Conservation (phyloP, 768 basidiomycete genomes). For the Chiua virens region DNA sequence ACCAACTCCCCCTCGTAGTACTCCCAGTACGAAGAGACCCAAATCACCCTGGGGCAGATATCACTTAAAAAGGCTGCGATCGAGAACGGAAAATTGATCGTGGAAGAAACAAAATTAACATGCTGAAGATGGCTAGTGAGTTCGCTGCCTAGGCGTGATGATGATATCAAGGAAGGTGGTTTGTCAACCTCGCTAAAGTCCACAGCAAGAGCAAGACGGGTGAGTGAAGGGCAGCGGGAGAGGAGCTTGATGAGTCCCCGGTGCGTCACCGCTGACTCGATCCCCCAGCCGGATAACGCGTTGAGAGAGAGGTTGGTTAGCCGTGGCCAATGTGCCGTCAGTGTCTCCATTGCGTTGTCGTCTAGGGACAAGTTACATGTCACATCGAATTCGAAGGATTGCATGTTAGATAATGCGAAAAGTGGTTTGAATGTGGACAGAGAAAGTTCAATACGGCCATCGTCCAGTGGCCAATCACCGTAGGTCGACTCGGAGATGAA, state of each 20-base stretch:
- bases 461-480: no score
- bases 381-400: conserved; percentile 15
- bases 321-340: conserved; percentile 23
- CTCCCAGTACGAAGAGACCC: no score
- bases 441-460: background rate
- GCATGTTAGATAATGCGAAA: conserved; percentile 12
- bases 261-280: conserved; percentile 16
- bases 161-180: background rate
- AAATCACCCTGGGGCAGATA: conserved; percentile 15
- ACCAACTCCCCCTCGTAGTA: background rate
- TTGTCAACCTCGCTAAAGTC: conserved; percentile 22
- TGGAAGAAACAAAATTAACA: conserved; percentile 23
- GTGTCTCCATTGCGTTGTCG: conserved; percentile 15
- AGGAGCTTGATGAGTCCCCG: conserved; percentile 22
- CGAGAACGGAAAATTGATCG: conserved; percentile 12
- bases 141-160: conserved; percentile 6
- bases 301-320: conserved; percentile 21
- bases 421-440: conserved; percentile 21
- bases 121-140: conserved; percentile 4
- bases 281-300: conserved; percentile 15
- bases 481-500: conserved; percentile 3
- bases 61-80: conserved; percentile 28
- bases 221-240: conserved; percentile 6
- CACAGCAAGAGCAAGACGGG: conserved; percentile 17
- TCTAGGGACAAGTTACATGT: conserved; percentile 18